Percentiles rank a stretch among this genome's conserved stretches.
These are phyloP conservation scores for Dendrobium huoshanense DNA, from an alignment of 106 monocot species.

Conservation along the genomic window DNA sequence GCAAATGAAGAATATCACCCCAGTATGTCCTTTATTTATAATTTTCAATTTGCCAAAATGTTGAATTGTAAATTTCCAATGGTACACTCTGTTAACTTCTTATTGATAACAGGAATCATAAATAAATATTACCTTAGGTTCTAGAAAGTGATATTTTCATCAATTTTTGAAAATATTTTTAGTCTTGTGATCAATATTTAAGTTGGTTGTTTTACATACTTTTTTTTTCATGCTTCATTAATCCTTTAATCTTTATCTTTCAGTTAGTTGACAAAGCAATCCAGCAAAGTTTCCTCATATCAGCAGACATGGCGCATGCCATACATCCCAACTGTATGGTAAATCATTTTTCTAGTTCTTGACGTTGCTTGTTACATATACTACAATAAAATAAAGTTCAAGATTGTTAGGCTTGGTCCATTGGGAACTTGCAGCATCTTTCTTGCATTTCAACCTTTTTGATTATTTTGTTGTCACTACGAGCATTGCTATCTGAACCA, in stretches of 20 bases:
- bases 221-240: constrained; percentile 2
- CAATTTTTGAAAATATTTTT: not conserved
- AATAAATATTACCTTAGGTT: not conserved
- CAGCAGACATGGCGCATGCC: constrained; percentile 99
- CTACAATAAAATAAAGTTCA: not conserved
- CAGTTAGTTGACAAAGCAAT: no score
- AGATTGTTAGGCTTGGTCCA: no score
- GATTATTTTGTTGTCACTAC: no score
- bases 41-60: not conserved
- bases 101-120: not conserved
- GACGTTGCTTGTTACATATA: not conserved
- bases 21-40: not conserved
- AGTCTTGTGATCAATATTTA: not conserved
- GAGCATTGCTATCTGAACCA: no score
- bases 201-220: not conserved
- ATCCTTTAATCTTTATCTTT: no score
- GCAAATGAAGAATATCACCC: no score
- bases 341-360: constrained; percentile 11
- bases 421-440: no score
- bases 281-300: constrained; percentile 50
- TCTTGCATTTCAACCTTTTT: no score
- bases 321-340: constrained; percentile 98
- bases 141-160: not conserved
- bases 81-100: not conserved
- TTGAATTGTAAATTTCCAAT: not conserved